Base-by-base conservation (phyloP, 345 rosid genomes). In the Punica granatum region DNA sequence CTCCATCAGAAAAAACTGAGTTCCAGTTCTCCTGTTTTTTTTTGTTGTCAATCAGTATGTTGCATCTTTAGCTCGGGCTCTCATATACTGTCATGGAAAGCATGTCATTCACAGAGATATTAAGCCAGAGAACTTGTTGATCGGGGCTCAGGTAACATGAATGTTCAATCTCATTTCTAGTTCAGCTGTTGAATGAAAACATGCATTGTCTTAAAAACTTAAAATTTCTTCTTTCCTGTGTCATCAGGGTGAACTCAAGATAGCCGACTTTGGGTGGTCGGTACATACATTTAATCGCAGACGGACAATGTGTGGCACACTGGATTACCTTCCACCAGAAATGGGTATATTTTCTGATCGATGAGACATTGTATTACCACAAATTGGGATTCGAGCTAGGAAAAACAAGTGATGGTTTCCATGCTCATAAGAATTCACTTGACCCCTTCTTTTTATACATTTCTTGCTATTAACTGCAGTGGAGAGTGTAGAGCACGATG, bases 201-300 rank as follows among this genome's bases (percentile, higher is more conserved):
- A 36, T 34, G 31, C 44, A 26, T 26, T 13, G n/a, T 30, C 11
- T 66, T 54, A 12, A 56, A 15, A 30, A n/a, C 67, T 36, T 64
- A 48, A 56, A 41, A 53, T 48, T 37, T 18, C 30, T 0, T 72
- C n/a, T 2, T 63, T 71, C 66, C 28, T 25, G n/a, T n/a, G 39
- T 68, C 66, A 7, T 68, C 81, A 92, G 99, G 99, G 99, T 63
- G 99, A 95, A 75, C 97, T 92, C 51, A 95, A 95, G 85, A 95
- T 95, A 77, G 98, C 99, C 21, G 99, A 95, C 65, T 95, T 95
- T 79, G 99, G 98, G 66, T 95, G 98, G 99, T 95, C 99, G 0
- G 99, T 95, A 26, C 98, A 95, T 79, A 95, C 98, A 33, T 92
- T 95, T 76, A 92, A 90, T 74, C 89, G 96, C n/a, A 88, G 99